phyloP scores from a whole-genome alignment of 192 early-diverging fungal genomes.

The Podila clonocystis region DNA sequence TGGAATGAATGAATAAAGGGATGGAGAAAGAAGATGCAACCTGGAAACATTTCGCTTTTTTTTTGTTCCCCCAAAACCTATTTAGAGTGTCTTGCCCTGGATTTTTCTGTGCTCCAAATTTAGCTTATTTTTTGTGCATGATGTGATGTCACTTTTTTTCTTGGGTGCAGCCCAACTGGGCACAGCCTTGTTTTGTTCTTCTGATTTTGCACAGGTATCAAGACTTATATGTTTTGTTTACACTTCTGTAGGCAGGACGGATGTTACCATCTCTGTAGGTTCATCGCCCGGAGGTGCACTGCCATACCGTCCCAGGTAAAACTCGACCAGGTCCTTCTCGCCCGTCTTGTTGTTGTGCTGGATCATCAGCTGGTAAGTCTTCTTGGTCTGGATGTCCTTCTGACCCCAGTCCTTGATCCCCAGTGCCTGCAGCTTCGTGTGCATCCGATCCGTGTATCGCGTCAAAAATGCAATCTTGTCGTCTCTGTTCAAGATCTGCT shows the following conservation, averaged over 20 bases:
- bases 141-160: too few species aligned
- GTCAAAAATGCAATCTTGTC: constrained; percentile 51
- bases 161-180: not conserved
- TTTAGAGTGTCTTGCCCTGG: too few species aligned
- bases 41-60: too few species aligned
- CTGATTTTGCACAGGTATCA: too few species aligned
- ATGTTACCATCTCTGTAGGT: constrained; percentile 66
- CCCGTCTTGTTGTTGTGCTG: constrained; percentile 56
- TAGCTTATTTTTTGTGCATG: too few species aligned
- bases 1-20: not conserved
- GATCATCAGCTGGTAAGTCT: constrained; percentile 57
- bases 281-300: constrained; percentile 52
- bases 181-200: too few species aligned
- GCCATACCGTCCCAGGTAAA: constrained; percentile 55
- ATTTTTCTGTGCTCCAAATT: too few species aligned
- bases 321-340: constrained; percentile 49
- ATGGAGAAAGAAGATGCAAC: not conserved
- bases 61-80: too few species aligned
- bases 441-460: constrained; percentile 50
- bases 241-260: constrained; percentile 20
- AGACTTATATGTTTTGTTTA: too few species aligned
- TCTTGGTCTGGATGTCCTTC: constrained; percentile 51
- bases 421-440: constrained; percentile 30
- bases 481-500: constrained; percentile 21
- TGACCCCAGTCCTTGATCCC: constrained; percentile 50